These are phyloP conservation scores for Vachellia collinsii DNA, from an alignment of 306 rosid species.

Conservation along the genomic window DNA sequence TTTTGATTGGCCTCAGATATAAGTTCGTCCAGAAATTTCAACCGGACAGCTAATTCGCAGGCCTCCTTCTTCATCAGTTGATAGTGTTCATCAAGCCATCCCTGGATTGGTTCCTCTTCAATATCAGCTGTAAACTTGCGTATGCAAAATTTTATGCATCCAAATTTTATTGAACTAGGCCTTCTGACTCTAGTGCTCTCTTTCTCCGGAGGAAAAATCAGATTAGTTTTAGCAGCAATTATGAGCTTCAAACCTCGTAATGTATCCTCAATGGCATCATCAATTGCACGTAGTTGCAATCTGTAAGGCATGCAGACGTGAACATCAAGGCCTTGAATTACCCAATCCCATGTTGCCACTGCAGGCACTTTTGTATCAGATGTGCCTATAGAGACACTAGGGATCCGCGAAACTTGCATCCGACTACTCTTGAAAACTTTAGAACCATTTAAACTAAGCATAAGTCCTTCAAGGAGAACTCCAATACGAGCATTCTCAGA, in stretches of 20 bases:
- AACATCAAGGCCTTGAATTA: constrained; percentile 91
- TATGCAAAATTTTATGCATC: constrained; percentile 82
- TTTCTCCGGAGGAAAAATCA: constrained; percentile 80
- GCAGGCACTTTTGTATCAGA: constrained; percentile 57
- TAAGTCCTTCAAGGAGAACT: constrained; percentile 93
- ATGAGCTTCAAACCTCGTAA: constrained; percentile 83
- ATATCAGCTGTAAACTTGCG: constrained; percentile 87
- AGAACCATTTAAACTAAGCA: constrained; percentile 76
- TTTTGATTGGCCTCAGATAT: constrained; percentile 55
- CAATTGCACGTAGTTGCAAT: constrained; percentile 95
- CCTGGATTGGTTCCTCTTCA: constrained; percentile 98
- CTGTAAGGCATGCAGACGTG: constrained; percentile 93
- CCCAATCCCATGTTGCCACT: constrained; percentile 86
- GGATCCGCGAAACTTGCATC: constrained; percentile 96
- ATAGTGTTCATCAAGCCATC: constrained; percentile 99
- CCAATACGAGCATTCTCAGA: constrained; percentile 98
- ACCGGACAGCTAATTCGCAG: constrained; percentile 81
- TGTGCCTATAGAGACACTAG: constrained; percentile 60
- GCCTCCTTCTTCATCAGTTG: constrained; percentile 92
- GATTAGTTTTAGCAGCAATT: constrained; percentile 77
- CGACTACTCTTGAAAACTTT: constrained; percentile 89
- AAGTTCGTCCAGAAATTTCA: constrained; percentile 79
- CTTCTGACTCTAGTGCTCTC: constrained; percentile 72
- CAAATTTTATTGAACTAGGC: constrained; percentile 69
- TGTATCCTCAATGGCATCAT: constrained; percentile 94